These are phyloP conservation scores for Albizia julibrissin DNA, from an alignment of 306 rosid genomes.

Conservation along the genomic window DNA sequence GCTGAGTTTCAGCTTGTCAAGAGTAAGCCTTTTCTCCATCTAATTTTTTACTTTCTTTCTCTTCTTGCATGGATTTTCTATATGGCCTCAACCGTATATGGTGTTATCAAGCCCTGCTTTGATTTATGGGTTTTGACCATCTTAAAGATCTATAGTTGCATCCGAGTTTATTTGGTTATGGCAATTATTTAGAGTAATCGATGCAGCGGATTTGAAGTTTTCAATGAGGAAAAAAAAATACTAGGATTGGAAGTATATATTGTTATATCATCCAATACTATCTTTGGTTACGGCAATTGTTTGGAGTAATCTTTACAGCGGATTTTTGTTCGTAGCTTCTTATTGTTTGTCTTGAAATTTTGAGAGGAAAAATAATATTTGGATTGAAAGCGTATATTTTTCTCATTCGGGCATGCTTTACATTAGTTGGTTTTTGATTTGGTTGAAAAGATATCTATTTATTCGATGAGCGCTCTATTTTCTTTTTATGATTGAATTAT, in stretches of 20 bases:
- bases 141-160: not conserved
- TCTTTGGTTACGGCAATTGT: not conserved
- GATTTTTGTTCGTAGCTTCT: not conserved
- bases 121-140: not conserved
- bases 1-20: not conserved
- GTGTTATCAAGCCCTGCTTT: not conserved
- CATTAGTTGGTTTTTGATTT: not conserved
- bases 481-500: not conserved
- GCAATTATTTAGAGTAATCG: not conserved
- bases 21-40: constrained; percentile 17
- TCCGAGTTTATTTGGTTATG: not conserved
- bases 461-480: not conserved
- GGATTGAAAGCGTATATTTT: not conserved
- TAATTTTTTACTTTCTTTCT: not conserved
- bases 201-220: not conserved
- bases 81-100: not conserved
- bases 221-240: not conserved
- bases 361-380: not conserved
- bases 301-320: not conserved
- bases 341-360: not conserved
- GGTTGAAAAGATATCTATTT: not conserved
- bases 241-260: too few relatives aligned
- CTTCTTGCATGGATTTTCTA: not conserved
- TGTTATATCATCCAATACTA: not conserved
- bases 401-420: not conserved